Evolutionary conservation across 1,139 yeast species (phyloP).

Genomic region (Hyphopichia buzzinii): DNA sequence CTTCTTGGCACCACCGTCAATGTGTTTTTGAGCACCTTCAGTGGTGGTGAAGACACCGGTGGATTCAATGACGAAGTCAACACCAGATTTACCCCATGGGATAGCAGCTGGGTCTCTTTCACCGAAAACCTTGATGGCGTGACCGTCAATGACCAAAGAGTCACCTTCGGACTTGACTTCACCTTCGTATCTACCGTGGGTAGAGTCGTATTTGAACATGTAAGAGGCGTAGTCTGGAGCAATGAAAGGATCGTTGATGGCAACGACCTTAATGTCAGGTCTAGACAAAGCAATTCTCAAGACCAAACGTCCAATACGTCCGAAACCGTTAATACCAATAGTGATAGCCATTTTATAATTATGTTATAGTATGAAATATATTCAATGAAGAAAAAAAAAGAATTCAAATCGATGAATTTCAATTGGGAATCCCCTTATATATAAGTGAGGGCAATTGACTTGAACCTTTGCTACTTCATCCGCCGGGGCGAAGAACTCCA

Average conservation of each 20-base stretch:
- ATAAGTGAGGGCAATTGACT: background rate
- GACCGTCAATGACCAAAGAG: slow-evolving; percentile 55
- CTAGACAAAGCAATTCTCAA: slow-evolving; percentile 64
- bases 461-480: background rate
- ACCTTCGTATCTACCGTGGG: slow-evolving; percentile 69
- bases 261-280: slow-evolving; percentile 65
- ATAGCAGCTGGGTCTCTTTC: slow-evolving; percentile 70
- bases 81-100: slow-evolving; percentile 72
- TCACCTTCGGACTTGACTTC: slow-evolving; percentile 52
- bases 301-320: slow-evolving; percentile 77
- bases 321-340: slow-evolving; percentile 76
- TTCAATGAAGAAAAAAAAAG: slow-evolving; percentile 1
- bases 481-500: slow-evolving; percentile 7
- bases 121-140: slow-evolving; percentile 57
- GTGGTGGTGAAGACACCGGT: slow-evolving; percentile 76
- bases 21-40: slow-evolving; percentile 69
- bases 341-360: slow-evolving; percentile 6
- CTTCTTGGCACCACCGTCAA: slow-evolving; percentile 78
- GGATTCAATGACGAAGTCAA: slow-evolving; percentile 71
- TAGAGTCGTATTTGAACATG: slow-evolving; percentile 79
- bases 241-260: slow-evolving; percentile 75
- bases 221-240: slow-evolving; percentile 72
- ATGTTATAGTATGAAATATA: background rate
- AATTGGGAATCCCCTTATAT: slow-evolving; percentile 1
- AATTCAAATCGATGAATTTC: background rate